Evolutionary conservation across 352 stramenopile genomes (phyloP).

Genomic region (Globisporangium cylindrosporum): DNA sequence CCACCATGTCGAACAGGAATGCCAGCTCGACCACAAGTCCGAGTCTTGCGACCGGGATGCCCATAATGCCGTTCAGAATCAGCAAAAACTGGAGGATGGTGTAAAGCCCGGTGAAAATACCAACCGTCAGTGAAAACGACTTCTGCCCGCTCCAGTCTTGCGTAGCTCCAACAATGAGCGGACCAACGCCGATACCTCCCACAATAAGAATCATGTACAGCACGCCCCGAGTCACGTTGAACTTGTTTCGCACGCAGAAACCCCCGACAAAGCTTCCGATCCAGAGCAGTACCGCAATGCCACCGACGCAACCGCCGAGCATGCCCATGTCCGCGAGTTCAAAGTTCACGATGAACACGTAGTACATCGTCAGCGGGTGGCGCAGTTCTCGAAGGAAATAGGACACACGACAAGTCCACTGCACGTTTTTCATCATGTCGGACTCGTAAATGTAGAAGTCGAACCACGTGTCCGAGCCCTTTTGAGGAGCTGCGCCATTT

Average conservation of each 20-base stretch:
- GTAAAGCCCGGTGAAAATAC: constrained; percentile 76
- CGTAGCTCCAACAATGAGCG: constrained; percentile 60
- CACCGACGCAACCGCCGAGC: constrained; percentile 57
- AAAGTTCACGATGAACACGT: constrained; percentile 75
- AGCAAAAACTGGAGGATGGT: constrained; percentile 73
- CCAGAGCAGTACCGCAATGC: constrained; percentile 61
- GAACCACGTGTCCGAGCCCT: constrained; percentile 58
- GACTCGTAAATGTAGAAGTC: constrained; percentile 82
- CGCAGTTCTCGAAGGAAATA: constrained; percentile 77
- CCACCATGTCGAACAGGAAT: constrained; percentile 87
- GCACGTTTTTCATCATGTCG: constrained; percentile 57
- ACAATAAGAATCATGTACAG: constrained; percentile 78
- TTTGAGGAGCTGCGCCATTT: constrained; percentile 25
- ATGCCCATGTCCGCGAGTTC: constrained; percentile 61
- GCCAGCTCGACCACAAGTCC: constrained; percentile 72
- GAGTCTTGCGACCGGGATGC: constrained; percentile 58
- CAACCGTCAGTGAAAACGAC: constrained; percentile 61
- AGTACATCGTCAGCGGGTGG: constrained; percentile 82
- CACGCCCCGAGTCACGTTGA: constrained; percentile 41
- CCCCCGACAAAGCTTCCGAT: constrained; percentile 54
- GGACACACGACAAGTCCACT: constrained; percentile 54
- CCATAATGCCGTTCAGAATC: constrained; percentile 65
- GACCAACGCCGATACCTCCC: constrained; percentile 44
- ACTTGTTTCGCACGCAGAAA: constrained; percentile 61
- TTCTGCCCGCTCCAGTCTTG: constrained; percentile 66